phyloP scores from a whole-genome alignment of 192 early-diverging fungal genomes.

The Coemansia sp. region DNA sequence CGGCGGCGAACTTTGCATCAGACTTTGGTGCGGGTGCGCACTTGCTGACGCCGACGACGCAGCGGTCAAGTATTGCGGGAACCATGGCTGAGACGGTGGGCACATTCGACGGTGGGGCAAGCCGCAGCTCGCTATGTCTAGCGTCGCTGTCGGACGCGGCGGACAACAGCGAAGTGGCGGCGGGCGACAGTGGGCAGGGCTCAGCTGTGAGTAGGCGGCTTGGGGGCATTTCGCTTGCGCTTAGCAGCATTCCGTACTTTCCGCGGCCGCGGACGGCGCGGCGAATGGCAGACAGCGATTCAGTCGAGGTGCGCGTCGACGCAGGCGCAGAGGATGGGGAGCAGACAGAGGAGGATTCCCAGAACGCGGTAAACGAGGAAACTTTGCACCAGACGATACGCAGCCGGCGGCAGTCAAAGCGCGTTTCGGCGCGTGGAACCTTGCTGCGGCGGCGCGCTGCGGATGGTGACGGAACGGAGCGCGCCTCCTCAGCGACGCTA shows the following conservation, averaged over 20 bases:
- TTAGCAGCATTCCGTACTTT: constrained; percentile 20
- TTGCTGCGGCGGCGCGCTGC: constrained; percentile 11
- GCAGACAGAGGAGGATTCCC: not conserved
- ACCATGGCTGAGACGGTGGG: constrained; percentile 4
- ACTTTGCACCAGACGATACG: not conserved
- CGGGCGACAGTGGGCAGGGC: not conserved
- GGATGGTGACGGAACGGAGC: not conserved
- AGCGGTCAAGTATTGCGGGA: constrained; percentile 6
- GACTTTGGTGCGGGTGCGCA: not conserved
- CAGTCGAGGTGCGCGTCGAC: not conserved
- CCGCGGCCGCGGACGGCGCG: constrained; percentile 7
- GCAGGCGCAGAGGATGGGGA: not conserved
- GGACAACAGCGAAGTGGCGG: not conserved
- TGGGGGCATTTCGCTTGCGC: not conserved
- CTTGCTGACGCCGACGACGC: constrained; percentile 12
- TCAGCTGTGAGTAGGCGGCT: not conserved
- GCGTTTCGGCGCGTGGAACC: not conserved
- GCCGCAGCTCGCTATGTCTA: constrained; percentile 12
- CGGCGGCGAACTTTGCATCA: not conserved
- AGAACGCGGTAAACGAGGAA: not conserved
- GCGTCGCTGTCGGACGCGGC: constrained; percentile 1
- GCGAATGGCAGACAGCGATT: not conserved
- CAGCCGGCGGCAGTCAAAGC: not conserved
- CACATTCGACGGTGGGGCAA: not conserved
- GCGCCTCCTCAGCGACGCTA: constrained; percentile 2